Evolutionary conservation across 2,329 filamentous ascomycete species (phyloP).

Genomic region (Pochonia chlamydosporia): DNA sequence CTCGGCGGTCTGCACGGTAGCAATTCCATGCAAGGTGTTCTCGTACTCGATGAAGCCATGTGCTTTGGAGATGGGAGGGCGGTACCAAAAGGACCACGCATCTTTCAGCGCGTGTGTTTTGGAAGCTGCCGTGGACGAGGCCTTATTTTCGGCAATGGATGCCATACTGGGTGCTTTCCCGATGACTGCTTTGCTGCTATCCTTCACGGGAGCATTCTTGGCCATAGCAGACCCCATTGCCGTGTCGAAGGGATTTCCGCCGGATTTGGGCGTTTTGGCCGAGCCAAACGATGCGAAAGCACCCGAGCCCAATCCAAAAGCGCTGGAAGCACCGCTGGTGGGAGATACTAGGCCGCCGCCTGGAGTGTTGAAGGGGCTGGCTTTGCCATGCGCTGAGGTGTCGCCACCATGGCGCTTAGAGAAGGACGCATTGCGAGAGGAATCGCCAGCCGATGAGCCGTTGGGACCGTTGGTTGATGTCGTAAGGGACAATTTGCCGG

Average conservation of each 20-base stretch:
- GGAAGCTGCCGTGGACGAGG: conserved; percentile 29
- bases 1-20: conserved; percentile 74
- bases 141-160: conserved; percentile 38
- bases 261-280: conserved; percentile 80
- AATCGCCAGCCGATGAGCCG: conserved; percentile 46
- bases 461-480: conserved; percentile 56
- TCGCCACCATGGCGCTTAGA: conserved; percentile 72
- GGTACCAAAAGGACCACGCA: conserved; percentile 95
- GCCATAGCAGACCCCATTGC: conserved; percentile 45
- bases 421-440: conserved; percentile 57
- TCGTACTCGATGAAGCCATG: conserved; percentile 86
- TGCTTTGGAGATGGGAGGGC: conserved; percentile 92
- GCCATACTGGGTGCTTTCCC: conserved; percentile 32
- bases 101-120: conserved; percentile 61
- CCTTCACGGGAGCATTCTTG: conserved; percentile 26
- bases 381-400: conserved; percentile 64
- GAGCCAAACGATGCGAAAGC: conserved; percentile 87
- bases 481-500: conserved; percentile 85
- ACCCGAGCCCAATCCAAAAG: conserved; percentile 89
- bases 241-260: conserved; percentile 74
- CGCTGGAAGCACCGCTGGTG: conserved; percentile 66
- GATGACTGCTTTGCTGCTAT: conserved; percentile 20
- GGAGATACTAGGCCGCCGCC: conserved; percentile 41
- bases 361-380: conserved; percentile 76
- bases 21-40: conserved; percentile 87